A percentile compares a stretch with the other conserved stretches of the same genome.
phyloP scores from a whole-genome alignment of 1,139 yeast species.

The Protomyces lactucae-debilis region DNA sequence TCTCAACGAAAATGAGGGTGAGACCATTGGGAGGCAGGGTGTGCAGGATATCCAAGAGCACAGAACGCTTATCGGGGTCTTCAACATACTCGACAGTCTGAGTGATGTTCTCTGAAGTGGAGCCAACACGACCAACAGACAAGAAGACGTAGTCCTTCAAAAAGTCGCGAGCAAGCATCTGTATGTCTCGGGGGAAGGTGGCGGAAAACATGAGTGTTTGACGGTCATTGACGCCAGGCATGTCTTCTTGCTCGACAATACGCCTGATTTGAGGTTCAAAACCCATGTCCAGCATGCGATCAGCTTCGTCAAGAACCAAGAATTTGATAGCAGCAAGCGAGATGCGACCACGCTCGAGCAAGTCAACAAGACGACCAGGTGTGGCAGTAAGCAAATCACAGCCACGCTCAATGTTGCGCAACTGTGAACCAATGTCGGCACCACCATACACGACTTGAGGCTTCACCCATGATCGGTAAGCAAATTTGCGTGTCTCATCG shows the following conservation, averaged over 20 bases:
- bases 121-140: constrained; percentile 97
- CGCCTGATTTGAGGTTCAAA: constrained; percentile 99
- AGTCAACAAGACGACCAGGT: constrained; percentile 97
- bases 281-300: constrained; percentile 99
- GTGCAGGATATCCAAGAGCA: constrained; percentile 79
- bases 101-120: constrained; percentile 94
- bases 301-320: constrained; percentile 96
- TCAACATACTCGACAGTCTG: constrained; percentile 91
- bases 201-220: constrained; percentile 98
- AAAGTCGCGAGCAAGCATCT: constrained; percentile 94
- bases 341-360: constrained; percentile 89
- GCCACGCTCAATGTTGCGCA: constrained; percentile 85
- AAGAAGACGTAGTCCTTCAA: constrained; percentile 90
- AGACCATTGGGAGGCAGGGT: constrained; percentile 68
- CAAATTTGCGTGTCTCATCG: constrained; percentile 92
- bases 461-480: constrained; percentile 97
- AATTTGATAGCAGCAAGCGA: constrained; percentile 86
- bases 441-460: constrained; percentile 98
- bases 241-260: constrained; percentile 94
- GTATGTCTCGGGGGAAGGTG: constrained; percentile 97
- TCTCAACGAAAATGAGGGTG: constrained; percentile 92
- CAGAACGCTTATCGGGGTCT: constrained; percentile 90
- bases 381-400: constrained; percentile 96
- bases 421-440: constrained; percentile 84
- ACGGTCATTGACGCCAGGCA: constrained; percentile 86